phyloP scores from a whole-genome alignment of 2,329 filamentous ascomycete species.

The Nannizziopsis arthrosporioides region DNA sequence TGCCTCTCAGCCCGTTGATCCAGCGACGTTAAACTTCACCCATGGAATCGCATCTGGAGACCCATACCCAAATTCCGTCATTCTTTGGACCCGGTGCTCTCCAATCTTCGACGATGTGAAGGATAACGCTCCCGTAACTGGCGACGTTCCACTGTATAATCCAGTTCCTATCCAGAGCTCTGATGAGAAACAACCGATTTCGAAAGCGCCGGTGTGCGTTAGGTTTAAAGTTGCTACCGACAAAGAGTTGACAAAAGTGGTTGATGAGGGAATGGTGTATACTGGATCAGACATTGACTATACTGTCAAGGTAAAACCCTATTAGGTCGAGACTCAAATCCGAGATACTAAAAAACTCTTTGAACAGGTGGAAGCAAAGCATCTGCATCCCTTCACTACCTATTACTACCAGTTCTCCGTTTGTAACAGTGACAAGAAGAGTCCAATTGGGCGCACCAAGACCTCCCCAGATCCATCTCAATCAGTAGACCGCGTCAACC shows the following conservation, averaged over 20 bases:
- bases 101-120: slow-evolving; percentile 36
- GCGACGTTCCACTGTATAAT: slow-evolving; percentile 44
- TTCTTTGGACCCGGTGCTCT: slow-evolving; percentile 35
- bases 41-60: slow-evolving; percentile 47
- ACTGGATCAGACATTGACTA: slow-evolving; percentile 66
- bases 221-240: slow-evolving; percentile 50
- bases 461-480: slow-evolving; percentile 51
- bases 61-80: slow-evolving; percentile 34
- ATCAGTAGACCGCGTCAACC: slow-evolving; percentile 43
- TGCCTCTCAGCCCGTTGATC: slow-evolving; percentile 34
- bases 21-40: slow-evolving; percentile 48
- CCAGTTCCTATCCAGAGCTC: slow-evolving; percentile 50
- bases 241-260: slow-evolving; percentile 37
- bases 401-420: slow-evolving; percentile 58
- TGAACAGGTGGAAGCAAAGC: slow-evolving; percentile 51
- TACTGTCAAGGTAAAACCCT: slow-evolving; percentile 52
- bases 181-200: slow-evolving; percentile 35
- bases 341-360: neutral
- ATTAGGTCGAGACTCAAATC: slow-evolving; percentile 10
- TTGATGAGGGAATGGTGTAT: slow-evolving; percentile 49
- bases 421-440: slow-evolving; percentile 49
- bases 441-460: slow-evolving; percentile 56
- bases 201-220: slow-evolving; percentile 57
- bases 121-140: slow-evolving; percentile 45
- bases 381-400: slow-evolving; percentile 51